Base-by-base conservation (phyloP, 2,329 filamentous ascomycete species). In the Aureobasidium sp. region DNA sequence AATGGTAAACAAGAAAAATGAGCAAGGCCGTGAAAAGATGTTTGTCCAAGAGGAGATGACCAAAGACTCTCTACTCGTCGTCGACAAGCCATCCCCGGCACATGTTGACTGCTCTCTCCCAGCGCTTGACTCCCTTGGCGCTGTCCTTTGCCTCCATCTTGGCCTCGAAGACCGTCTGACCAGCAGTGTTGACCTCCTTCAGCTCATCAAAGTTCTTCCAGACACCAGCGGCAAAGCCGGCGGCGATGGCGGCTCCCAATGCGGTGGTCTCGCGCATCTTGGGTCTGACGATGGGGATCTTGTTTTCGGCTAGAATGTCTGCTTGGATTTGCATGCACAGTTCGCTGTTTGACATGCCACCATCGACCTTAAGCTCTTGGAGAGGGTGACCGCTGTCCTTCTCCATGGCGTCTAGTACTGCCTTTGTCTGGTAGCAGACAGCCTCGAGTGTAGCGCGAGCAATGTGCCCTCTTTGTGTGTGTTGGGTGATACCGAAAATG, bases 271-370 rank as follows among this genome's bases (percentile, higher is more conserved):
- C 91, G 62, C 89, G 87, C 91, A 96, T 96, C 61, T 85, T 82
- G 0, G 91, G 91, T 27, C 91, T 85, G 72, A 92, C 85, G 64
- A 96, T 88, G 31, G 87, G 88, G 67, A 96, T 94, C 44, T 50
- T 35, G 45, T 60, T 60, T n/a, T 60, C 57, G 61, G 86, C 85
- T 68, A 89, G 90, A 56, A 96, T 83, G 75, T 96, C 88, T 65
- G 91, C 88, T 81, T 96, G 91, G 5, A 89, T 91, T 75, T 88
- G 91, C 91, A 96, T 96, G 76, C 87, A 91, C 61, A 96, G 81
- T 71, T 92, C 88, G 12, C 89, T 93, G 75, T 90, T 93, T 69
- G 88, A 91, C 81, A 96, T 90, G 63, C 91, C 91, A 62, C 91
- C 91, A 70, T 96, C 91, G 47, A 96, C 91, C 37, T 89, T 87